Evolutionary conservation across 371 early-diverging fungal species (phyloP), one percentile per base, ranked within the genome.

Genomic region (Conidiobolus incongruus): DNA sequence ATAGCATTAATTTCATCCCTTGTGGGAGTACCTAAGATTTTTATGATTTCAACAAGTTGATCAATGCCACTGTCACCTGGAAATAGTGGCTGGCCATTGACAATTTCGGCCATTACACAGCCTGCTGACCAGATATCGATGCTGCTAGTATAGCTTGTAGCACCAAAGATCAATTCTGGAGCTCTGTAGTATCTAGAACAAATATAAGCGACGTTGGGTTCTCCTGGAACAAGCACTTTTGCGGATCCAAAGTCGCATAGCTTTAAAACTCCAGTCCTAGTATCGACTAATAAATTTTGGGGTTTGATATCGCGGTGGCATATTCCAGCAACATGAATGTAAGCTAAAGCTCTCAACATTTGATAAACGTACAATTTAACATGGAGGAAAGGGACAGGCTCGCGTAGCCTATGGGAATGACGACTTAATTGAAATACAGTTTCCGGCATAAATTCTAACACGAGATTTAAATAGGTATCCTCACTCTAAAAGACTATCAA

Each of bases 231-330:
- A 47, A 98, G 72, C 4, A 83, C 73, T 60, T 97, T 99, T 39
- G 98, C 98, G 51, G 83, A 81, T 47, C 99, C 99, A 72, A 99
- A 93, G 63, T 99, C 99, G 62, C 98, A 95, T 49, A 99, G 72
- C 65, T 98, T 98, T 48, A 94, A 68, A 29, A 90, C 70, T 36
- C 90, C 92, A 19, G 68, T 70, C 16, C 58, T 51, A 38, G 87
- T 82, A 66, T 97, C 83, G 38, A 98, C 69, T 35, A 97, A 70
- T 58, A 98, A 61, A 55, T 98, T 98, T 55, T 96, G 97, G 34
- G 98, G 99, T 62, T 98, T 98, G 61, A 98, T 92, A 60, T 98
- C 99, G 39, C 99, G 72, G 45, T 75, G 76, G 47, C 72, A 75
- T 40, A 82, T 90, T 29, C 98, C 98, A 28, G 83, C 66, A 8